A percentile compares a stretch with the other conserved stretches of the same genome.
phyloP scores from a whole-genome alignment of 345 rosid genomes.

The Lumnitzera littorea region DNA sequence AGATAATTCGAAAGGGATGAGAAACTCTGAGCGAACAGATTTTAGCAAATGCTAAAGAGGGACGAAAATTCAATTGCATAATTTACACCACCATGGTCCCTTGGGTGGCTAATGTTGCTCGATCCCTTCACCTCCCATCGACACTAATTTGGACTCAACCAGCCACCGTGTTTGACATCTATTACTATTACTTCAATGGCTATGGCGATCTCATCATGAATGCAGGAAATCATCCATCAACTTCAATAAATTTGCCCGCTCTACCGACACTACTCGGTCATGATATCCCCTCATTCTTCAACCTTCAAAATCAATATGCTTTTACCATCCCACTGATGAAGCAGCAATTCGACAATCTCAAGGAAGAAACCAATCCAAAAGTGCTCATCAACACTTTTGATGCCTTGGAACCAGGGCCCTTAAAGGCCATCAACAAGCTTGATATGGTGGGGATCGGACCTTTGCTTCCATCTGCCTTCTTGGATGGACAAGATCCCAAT shows the following conservation, averaged over 20 bases:
- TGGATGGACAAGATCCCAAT: conserved; percentile 8
- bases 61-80: conserved; percentile 25
- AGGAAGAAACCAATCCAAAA: conserved; percentile 27
- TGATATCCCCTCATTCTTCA: conserved; percentile 50
- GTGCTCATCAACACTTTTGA: conserved; percentile 54
- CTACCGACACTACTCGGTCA: conserved; percentile 28
- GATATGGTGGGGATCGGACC: conserved; percentile 44
- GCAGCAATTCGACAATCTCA: conserved; percentile 31
- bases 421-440: conserved; percentile 20
- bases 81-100: conserved; percentile 45
- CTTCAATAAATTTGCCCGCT: conserved; percentile 28
- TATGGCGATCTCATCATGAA: conserved; percentile 17
- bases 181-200: conserved; percentile 43
- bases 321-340: neutral
- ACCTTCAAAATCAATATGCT: conserved; percentile 11
- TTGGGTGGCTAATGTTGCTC: conserved; percentile 46
- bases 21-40: conserved; percentile 30
- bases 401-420: conserved; percentile 43
- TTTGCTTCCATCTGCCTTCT: conserved; percentile 26
- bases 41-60: conserved; percentile 1
- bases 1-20: conserved; percentile 32
- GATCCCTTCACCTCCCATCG: conserved; percentile 25
- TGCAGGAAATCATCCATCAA: conserved; percentile 9
- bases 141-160: conserved; percentile 62
- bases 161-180: conserved; percentile 46